Evolutionary conservation across 2,329 filamentous ascomycete genomes (phyloP), one percentile per base, ranked within the genome.

Genomic region (Apiospora koreana): DNA sequence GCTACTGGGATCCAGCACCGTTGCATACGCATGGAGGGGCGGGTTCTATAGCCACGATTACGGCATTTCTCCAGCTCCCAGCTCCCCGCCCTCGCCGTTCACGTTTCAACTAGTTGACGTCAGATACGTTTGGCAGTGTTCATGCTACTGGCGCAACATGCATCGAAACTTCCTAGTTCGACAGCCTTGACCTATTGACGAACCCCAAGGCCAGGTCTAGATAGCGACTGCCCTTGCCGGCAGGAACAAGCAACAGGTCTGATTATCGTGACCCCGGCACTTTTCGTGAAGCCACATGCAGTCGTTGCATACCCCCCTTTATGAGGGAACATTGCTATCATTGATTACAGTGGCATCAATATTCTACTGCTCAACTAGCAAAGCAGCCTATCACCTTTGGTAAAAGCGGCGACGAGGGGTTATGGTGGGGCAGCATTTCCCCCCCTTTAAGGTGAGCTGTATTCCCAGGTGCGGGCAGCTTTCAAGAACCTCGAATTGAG

Each of bases 321-420:
- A n/a, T 62, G 31, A 62, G 18, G 18, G 9, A 38, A 21, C 28
- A 38, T 23, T 38, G 18, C n/a, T 38, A 18, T 28, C 31, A 18
- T 43, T 43, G 14, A 43, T 43, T 16, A 43, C 41, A 62, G 54
- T 38, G 28, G 54, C 31, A 62, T n/a, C 31, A 9, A 21, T 35
- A 16, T 62, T 8, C 54, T 62, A 62, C 9, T 62, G 38, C 18
- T 38, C 12, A 43, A 62, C 18, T 10, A 38, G 21, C 12, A 31
- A 8, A 38, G 21, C 12, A 31, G 35, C 35, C 35, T 35, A 35
- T 35, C 54, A 10, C 18, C 54, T 38, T n/a, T 28, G 54, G 54
- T 48, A 91, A 89, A 64, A 92, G 88, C 58, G 92, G 90, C 74
- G 92, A 92, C 14, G 91, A n/a, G 83, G 87, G 77, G 88, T 92